A percentile compares a stretch with the other conserved stretches of the same genome.
These are phyloP conservation scores for Allantophomopsis cytisporea DNA, from an alignment of 2,329 filamentous ascomycete genomes.

Conservation along the genomic window DNA sequence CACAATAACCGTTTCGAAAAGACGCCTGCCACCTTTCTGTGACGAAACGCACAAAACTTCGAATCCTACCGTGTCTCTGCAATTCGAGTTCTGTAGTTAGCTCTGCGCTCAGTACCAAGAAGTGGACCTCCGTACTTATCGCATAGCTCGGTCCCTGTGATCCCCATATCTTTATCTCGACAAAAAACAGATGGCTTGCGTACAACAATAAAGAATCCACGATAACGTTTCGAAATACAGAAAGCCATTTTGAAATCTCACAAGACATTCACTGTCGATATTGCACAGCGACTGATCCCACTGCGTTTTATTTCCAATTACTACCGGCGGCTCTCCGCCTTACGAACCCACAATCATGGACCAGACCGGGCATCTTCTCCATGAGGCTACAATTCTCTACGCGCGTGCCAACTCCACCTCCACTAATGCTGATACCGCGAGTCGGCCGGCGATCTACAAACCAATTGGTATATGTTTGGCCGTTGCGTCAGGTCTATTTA, in stretches of 20 bases:
- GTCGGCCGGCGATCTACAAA: slow-evolving; percentile 47
- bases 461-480: slow-evolving; percentile 77
- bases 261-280: not conserved
- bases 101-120: not conserved
- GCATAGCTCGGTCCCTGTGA: too few species aligned
- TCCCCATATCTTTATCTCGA: not conserved
- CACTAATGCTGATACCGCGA: slow-evolving; percentile 8
- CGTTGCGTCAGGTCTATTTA: slow-evolving; percentile 79
- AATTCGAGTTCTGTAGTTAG: not conserved
- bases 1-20: not conserved
- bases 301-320: not conserved
- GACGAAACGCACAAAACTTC: not conserved
- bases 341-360: slow-evolving; percentile 19
- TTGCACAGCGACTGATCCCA: too few species aligned
- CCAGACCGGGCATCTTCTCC: slow-evolving; percentile 20
- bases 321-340: slow-evolving; percentile 1
- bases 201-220: not conserved
- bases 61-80: not conserved
- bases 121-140: not conserved
- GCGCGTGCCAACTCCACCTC: slow-evolving; percentile 24
- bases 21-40: not conserved
- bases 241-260: not conserved
- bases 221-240: not conserved
- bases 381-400: slow-evolving; percentile 25
- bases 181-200: not conserved